These are phyloP conservation scores for Globisporangium ultimum DNA, from an alignment of 352 stramenopile species.

Conservation along the genomic window DNA sequence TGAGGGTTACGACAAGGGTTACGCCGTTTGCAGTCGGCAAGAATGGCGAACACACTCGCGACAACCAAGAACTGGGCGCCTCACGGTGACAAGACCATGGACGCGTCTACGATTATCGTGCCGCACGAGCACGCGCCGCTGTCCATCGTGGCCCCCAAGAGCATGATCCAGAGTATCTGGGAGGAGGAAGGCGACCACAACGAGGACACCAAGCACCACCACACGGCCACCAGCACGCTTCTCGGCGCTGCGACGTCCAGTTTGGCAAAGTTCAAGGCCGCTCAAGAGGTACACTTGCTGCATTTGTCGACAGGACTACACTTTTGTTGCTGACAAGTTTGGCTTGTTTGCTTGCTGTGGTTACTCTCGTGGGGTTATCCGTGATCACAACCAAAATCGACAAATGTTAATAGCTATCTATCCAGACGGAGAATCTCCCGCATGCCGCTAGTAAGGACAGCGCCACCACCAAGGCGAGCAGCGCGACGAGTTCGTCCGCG, in stretches of 20 bases:
- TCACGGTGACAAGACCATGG: too few species aligned
- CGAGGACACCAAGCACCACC: slow-evolving; percentile 2
- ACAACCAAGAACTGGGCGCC: too few species aligned
- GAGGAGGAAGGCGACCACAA: neutral
- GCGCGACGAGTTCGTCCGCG: slow-evolving; percentile 17
- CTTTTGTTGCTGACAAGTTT: too few species aligned
- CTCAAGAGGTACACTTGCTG: slow-evolving; percentile 34
- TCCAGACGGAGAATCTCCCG: slow-evolving; percentile 47
- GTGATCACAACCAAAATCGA: too few species aligned
- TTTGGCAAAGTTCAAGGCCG: slow-evolving; percentile 51
- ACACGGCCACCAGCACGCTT: neutral
- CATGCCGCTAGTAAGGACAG: slow-evolving; percentile 12
- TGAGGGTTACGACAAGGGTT: too few species aligned
- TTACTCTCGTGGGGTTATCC: neutral
- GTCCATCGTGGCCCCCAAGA: slow-evolving; percentile 3
- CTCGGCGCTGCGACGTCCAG: slow-evolving; percentile 16
- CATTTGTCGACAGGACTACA: neutral
- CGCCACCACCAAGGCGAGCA: slow-evolving; percentile 6
- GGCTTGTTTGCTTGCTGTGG: neutral
- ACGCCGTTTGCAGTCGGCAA: too few species aligned
- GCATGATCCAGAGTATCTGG: slow-evolving; percentile 12
- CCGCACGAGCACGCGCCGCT: neutral
- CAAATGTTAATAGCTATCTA: slow-evolving; percentile 32
- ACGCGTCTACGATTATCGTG: neutral
- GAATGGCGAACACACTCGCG: too few species aligned